phyloP scores from a whole-genome alignment of 164 flowering plant species.

The Protea cynaroides region DNA sequence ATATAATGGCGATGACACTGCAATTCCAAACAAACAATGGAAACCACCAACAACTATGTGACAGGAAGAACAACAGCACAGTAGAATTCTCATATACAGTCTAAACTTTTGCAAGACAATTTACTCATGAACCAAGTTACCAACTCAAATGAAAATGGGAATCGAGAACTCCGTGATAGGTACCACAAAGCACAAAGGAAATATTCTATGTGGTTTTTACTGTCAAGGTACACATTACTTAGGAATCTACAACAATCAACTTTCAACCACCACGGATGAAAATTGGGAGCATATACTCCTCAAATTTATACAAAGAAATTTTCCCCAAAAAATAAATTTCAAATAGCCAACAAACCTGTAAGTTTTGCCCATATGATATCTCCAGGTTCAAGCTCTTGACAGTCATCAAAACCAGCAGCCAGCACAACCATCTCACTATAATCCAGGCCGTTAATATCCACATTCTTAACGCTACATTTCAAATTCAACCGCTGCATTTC shows the following conservation, averaged over 20 bases:
- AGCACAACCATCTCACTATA: constrained; percentile 76
- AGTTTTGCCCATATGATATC: constrained; percentile 96
- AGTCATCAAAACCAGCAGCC: constrained; percentile 82
- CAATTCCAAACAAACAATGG: background rate
- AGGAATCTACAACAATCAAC: background rate
- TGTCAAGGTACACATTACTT: background rate
- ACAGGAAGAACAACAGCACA: background rate
- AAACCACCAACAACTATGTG: background rate
- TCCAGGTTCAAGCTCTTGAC: constrained; percentile 73
- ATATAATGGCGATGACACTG: background rate
- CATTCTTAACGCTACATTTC: constrained; percentile 20
- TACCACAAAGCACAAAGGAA: background rate
- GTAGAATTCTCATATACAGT: background rate
- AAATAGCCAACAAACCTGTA: constrained; percentile 46
- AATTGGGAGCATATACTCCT: background rate
- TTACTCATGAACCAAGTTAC: no score
- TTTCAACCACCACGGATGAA: background rate
- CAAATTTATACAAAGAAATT: background rate
- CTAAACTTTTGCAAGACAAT: background rate
- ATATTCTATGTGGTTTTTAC: background rate
- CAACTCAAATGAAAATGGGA: background rate
- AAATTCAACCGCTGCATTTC: constrained; percentile 64
- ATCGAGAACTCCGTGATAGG: background rate
- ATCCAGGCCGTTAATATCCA: constrained; percentile 42
- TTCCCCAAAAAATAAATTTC: no score